A percentile compares a stretch with the other conserved stretches of the same genome.
Conservation (phyloP, 2,329 filamentous ascomycete species). For the Alternaria panax region DNA sequence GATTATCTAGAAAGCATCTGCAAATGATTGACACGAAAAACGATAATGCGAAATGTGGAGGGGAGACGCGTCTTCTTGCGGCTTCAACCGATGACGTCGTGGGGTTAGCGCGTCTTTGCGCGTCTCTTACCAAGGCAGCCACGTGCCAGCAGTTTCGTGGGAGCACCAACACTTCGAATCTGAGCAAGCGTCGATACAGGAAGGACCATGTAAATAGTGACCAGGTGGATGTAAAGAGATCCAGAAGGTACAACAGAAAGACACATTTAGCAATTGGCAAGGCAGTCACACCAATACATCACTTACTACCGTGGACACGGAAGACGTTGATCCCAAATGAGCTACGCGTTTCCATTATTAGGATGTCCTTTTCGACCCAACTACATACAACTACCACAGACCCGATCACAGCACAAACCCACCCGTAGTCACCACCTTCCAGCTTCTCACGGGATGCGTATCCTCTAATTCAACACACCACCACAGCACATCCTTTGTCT, state of each 20-base stretch:
- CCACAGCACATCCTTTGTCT: constrained; percentile 92
- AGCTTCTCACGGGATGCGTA: constrained; percentile 77
- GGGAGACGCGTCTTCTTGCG: too few relatives aligned
- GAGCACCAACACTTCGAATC: too few relatives aligned
- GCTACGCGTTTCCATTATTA: not conserved
- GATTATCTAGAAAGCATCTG: too few relatives aligned
- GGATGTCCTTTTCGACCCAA: not conserved
- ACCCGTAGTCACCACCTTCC: constrained; percentile 68
- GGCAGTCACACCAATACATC: not conserved
- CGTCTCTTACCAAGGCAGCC: too few relatives aligned
- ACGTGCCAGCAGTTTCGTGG: too few relatives aligned
- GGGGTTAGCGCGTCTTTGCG: too few relatives aligned
- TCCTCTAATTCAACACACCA: constrained; percentile 98
- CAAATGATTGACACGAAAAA: too few relatives aligned
- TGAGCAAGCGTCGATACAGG: too few relatives aligned
- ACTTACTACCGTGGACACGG: not conserved
- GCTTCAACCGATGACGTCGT: too few relatives aligned
- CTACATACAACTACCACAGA: not conserved
- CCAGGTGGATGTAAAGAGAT: too few relatives aligned
- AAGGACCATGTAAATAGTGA: too few relatives aligned
- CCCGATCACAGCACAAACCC: constrained; percentile 40
- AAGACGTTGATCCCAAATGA: not conserved
- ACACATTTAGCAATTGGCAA: not conserved
- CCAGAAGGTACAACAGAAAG: not conserved
- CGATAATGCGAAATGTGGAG: too few relatives aligned